Evolutionary conservation across 2,329 filamentous ascomycete genomes (phyloP).

Genomic region (Kalaharituber pfeilii): DNA sequence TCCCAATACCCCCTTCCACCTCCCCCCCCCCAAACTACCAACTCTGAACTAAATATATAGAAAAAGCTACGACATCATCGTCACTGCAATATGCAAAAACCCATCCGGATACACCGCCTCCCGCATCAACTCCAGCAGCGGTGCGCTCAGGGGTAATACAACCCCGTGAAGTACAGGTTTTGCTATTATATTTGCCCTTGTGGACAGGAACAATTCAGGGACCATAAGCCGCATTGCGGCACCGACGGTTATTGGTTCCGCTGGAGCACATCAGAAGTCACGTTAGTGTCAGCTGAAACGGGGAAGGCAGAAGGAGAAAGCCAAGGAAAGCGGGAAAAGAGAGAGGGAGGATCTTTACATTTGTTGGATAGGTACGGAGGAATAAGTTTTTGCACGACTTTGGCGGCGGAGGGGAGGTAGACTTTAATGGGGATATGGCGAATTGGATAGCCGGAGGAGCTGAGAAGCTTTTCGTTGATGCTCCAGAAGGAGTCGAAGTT

Average conservation of each 20-base stretch:
- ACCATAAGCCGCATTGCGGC: constrained; percentile 57
- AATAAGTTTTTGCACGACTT: constrained; percentile 21
- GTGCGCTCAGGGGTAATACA: constrained; percentile 59
- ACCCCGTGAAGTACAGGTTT: constrained; percentile 74
- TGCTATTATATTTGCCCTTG: constrained; percentile 66
- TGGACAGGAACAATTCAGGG: constrained; percentile 71
- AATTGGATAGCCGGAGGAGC: constrained; percentile 50
- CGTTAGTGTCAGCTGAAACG: neutral
- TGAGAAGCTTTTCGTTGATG: constrained; percentile 61
- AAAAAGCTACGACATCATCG: constrained; percentile 21
- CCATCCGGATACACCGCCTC: constrained; percentile 81
- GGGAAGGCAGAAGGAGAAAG: no score
- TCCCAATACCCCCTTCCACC: no score
- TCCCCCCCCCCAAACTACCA: no score
- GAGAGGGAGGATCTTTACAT: constrained; percentile 19
- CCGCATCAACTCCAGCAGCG: constrained; percentile 64
- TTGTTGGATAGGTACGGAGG: constrained; percentile 22
- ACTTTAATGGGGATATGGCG: constrained; percentile 74
- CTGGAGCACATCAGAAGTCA: constrained; percentile 5
- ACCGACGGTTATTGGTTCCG: constrained; percentile 52
- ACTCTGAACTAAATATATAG: no score
- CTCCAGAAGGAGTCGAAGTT: constrained; percentile 54
- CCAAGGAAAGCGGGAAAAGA: no score
- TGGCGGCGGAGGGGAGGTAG: constrained; percentile 55
- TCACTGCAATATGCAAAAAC: constrained; percentile 30